A percentile compares a stretch with the other conserved stretches of the same genome.
Conservation (phyloP, 1,284 basidiomycete genomes). For the Fomitiporia mediterranea region DNA sequence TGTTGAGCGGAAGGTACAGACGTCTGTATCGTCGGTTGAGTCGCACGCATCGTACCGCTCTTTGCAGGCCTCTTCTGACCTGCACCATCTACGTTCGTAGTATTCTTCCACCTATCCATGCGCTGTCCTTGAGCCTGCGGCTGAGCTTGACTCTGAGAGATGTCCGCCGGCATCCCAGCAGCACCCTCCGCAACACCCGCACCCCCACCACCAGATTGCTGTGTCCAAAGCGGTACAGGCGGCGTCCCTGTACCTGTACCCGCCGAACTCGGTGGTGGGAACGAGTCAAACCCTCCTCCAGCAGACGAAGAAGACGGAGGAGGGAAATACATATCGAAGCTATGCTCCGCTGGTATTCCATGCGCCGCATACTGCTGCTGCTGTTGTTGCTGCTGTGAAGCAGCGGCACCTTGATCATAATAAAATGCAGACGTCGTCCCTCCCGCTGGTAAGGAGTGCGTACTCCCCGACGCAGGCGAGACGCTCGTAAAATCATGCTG, state of each 20-base stretch:
- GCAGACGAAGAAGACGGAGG: not conserved
- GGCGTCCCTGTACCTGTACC: slow-evolving; percentile 7
- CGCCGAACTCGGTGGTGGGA: slow-evolving; percentile 1
- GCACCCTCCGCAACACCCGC: not conserved
- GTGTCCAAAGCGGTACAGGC: not conserved
- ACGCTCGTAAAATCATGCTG: not conserved
- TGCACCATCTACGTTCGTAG: not conserved
- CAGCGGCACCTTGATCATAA: not conserved
- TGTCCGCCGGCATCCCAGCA: not conserved
- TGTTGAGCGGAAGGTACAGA: not conserved
- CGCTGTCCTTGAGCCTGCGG: not conserved
- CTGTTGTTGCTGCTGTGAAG: not conserved
- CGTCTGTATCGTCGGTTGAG: not conserved
- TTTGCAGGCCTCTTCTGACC: not conserved
- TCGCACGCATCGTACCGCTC: not conserved
- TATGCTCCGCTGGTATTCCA: not conserved
- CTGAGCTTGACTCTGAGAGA: not conserved
- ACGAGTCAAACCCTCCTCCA: slow-evolving; percentile 1
- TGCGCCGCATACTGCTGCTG: slow-evolving; percentile 3
- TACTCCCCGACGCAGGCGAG: slow-evolving; percentile 1
- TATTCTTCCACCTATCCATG: not conserved
- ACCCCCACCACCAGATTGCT: not conserved
- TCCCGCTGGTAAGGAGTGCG: not conserved
- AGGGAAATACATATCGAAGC: slow-evolving; percentile 1
- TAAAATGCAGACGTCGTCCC: not conserved